A percentile compares a stretch with the other conserved stretches of the same genome.
These are phyloP conservation scores for Trichocomaceae sp. DNA, from an alignment of 2,329 filamentous ascomycete species.

Conservation along the genomic window DNA sequence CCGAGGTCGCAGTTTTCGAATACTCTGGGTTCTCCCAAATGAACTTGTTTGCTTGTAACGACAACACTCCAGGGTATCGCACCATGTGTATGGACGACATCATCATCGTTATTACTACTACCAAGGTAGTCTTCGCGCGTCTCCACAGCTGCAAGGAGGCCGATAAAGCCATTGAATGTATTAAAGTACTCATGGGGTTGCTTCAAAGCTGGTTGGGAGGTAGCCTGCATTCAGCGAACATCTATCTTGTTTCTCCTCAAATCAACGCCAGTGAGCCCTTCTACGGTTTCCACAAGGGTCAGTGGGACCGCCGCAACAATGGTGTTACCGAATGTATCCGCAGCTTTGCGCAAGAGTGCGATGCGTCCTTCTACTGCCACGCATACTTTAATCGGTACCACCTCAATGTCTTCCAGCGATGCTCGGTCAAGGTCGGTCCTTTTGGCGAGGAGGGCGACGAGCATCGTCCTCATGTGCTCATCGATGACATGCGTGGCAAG, in stretches of 20 bases:
- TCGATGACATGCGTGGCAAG: not conserved
- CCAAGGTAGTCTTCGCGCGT: not conserved
- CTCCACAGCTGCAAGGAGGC: not conserved
- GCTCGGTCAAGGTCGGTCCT: not conserved
- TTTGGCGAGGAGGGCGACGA: not conserved
- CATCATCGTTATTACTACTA: not conserved
- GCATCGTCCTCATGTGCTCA: not conserved
- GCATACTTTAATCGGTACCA: not conserved
- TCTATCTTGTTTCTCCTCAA: not conserved
- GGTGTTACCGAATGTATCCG: not conserved
- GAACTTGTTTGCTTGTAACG: not conserved
- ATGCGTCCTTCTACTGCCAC: not conserved
- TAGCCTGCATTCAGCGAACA: not conserved
- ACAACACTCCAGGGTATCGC: not conserved
- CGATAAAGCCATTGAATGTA: not conserved
- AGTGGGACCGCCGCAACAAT: not conserved
- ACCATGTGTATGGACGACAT: not conserved
- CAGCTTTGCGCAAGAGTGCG: not conserved
- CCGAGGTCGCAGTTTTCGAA: not conserved
- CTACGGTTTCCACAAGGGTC: not conserved
- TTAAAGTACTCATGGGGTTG: not conserved
- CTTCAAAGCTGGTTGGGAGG: not conserved
- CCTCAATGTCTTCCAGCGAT: not conserved
- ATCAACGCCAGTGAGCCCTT: not conserved
- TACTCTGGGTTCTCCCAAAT: not conserved